phyloP scores from a whole-genome alignment of 108 stramenopile species.

The Nitzschia sp. region DNA sequence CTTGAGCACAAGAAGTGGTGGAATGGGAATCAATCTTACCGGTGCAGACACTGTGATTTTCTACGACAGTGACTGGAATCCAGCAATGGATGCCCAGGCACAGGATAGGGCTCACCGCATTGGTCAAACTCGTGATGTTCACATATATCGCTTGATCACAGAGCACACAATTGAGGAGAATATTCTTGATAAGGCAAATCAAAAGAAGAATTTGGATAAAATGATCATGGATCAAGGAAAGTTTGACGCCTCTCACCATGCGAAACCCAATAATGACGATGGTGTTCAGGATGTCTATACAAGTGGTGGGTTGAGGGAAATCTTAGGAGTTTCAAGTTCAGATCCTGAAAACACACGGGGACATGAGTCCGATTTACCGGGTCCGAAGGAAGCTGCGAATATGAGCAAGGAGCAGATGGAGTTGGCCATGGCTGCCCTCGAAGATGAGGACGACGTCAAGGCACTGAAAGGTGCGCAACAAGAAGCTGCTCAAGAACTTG shows the following conservation, averaged over 20 bases:
- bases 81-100: conserved; percentile 92
- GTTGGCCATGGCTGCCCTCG: conserved; percentile 86
- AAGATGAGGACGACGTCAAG: conserved; percentile 88
- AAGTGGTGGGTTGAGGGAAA: conserved; percentile 63
- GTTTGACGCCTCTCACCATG: conserved; percentile 62
- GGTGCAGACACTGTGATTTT: conserved; percentile 97
- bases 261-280: conserved; percentile 4
- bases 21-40: conserved; percentile 93
- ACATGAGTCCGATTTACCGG: neutral
- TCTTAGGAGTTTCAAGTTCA: conserved; percentile 53
- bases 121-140: conserved; percentile 95
- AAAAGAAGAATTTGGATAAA: conserved; percentile 93
- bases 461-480: conserved; percentile 72
- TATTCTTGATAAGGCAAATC: conserved; percentile 92
- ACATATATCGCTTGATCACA: conserved; percentile 95
- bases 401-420: conserved; percentile 82
- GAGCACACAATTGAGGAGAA: conserved; percentile 97
- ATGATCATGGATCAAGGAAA: conserved; percentile 95
- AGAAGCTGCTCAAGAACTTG: conserved; percentile 78
- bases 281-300: conserved; percentile 62
- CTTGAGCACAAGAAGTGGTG: conserved; percentile 91
- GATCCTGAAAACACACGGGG: conserved; percentile 3
- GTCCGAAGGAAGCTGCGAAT: conserved; percentile 8
- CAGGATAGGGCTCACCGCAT: conserved; percentile 95
- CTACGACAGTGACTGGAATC: conserved; percentile 96